Evolutionary conservation across 331 rosid species (phyloP).

Genomic region (Dryas integrifolia): DNA sequence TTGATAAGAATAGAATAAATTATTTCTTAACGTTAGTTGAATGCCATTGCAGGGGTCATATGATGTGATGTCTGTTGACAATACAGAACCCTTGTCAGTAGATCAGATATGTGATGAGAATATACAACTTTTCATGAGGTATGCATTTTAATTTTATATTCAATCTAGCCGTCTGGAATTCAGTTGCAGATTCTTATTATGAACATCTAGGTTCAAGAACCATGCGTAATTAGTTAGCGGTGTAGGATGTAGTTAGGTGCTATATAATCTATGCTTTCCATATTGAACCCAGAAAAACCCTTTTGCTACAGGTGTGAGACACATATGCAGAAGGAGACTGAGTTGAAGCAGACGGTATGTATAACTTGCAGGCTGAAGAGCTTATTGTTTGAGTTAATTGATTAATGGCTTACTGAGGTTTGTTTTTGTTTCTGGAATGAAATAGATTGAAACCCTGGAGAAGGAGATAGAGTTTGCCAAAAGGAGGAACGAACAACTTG

Average conservation of each 20-base stretch:
- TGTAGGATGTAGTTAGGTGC: background rate
- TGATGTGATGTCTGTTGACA: conserved; percentile 30
- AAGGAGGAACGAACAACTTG: conserved; percentile 42
- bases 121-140: conserved; percentile 72
- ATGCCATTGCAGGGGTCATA: conserved; percentile 33
- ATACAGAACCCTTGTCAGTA: conserved; percentile 27
- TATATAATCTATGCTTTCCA: conserved; percentile 8
- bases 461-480: conserved; percentile 50
- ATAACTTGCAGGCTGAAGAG: background rate
- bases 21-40: background rate
- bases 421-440: conserved; percentile 33
- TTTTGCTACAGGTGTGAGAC: conserved; percentile 69
- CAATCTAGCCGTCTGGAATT: background rate
- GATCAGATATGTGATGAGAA: conserved; percentile 75
- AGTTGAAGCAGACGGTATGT: conserved; percentile 63
- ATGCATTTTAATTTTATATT: conserved; percentile 14
- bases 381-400: background rate
- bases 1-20: background rate
- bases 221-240: background rate
- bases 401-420: conserved; percentile 4
- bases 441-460: conserved; percentile 58
- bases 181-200: background rate
- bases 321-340: conserved; percentile 40
- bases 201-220: background rate
- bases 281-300: conserved; percentile 19